Base-by-base conservation (phyloP, 2,329 filamentous ascomycete species). In the Diaporthe aspalathi region DNA sequence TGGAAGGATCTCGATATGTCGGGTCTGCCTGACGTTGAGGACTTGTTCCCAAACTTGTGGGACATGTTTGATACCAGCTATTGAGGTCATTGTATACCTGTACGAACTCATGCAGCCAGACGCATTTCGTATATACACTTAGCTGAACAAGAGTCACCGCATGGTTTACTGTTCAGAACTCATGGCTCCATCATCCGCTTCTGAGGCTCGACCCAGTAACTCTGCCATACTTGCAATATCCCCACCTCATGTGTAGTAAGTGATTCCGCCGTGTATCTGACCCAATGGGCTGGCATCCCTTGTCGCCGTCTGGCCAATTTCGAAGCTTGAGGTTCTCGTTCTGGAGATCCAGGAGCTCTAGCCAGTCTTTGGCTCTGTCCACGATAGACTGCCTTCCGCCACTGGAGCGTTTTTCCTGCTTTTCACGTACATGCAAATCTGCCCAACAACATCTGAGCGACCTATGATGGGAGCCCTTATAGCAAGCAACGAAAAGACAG, bases 21-120 rank as follows among this genome's bases (percentile, higher is more conserved):
- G 2, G 43, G 52, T 50, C 27, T 70, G 40, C 60, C 56, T 1
- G 60, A 67, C 20, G 57, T 66, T 16, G 60, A 70, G 5, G 68
- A 70, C 5, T 24, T 70, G 35, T 70, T 70, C 16, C 68, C 68
- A 7, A 70, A 65, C 11, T 20, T 70, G 49, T 70, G 68, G 68
- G 68, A 70, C 22, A 70, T 70, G 68, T 70, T 70, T 27, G 57
- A 67, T 11, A 68, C 52, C 45, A 56, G 49, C 22, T 50, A 57
- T 50, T 68, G 43, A 57, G 11, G 9, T 1, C 14, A 24, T 57
- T 43, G 11, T 20, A 4, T 65, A 16, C 1, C 11, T 38, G 5
- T 12, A 50, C 2, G 14, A 27, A 12, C 3, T 5, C 12, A 12
- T 38, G 60, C 7, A 24, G 4, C 5, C 22, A 50, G 45, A 24